phyloP scores from a whole-genome alignment of 2,329 filamentous ascomycete species.

The Diaporthe eres region DNA sequence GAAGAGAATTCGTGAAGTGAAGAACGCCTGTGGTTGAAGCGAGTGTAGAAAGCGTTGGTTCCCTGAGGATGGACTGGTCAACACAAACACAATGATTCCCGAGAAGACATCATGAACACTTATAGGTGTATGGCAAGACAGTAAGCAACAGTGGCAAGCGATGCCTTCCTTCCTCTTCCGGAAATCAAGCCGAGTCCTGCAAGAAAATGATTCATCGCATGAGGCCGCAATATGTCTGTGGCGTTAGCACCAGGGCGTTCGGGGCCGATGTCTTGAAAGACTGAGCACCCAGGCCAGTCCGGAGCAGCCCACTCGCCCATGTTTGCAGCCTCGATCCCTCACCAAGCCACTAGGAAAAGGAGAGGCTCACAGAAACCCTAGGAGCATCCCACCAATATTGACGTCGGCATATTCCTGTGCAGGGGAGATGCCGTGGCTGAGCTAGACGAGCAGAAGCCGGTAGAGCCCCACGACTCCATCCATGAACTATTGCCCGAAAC shows the following conservation, averaged over 20 bases:
- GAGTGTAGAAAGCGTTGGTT: not conserved
- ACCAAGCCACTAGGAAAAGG: slow-evolving; percentile 30
- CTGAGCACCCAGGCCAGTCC: not conserved
- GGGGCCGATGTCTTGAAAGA: not conserved
- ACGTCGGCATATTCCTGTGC: slow-evolving; percentile 20
- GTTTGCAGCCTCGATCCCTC: not conserved
- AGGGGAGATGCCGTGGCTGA: slow-evolving; percentile 25
- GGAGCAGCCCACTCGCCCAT: slow-evolving; percentile 19
- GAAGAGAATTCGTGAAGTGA: not conserved
- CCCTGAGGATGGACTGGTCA: not conserved
- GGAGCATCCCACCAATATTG: slow-evolving; percentile 8
- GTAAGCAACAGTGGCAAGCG: not conserved
- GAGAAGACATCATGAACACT: slow-evolving; percentile 1
- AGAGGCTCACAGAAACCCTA: slow-evolving; percentile 5
- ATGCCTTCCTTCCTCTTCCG: not conserved
- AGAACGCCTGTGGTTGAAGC: not conserved
- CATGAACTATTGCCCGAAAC: slow-evolving; percentile 6
- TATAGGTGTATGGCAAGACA: not conserved
- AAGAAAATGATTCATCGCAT: slow-evolving; percentile 25
- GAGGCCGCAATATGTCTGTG: slow-evolving; percentile 29
- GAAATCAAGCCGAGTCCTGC: slow-evolving; percentile 13
- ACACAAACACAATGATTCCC: no score
- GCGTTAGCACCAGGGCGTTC: slow-evolving; percentile 9
- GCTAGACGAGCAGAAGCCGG: slow-evolving; percentile 1
- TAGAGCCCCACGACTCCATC: not conserved